phyloP scores from a whole-genome alignment of 169 alveolate genomes.

The Babesia sp. region DNA sequence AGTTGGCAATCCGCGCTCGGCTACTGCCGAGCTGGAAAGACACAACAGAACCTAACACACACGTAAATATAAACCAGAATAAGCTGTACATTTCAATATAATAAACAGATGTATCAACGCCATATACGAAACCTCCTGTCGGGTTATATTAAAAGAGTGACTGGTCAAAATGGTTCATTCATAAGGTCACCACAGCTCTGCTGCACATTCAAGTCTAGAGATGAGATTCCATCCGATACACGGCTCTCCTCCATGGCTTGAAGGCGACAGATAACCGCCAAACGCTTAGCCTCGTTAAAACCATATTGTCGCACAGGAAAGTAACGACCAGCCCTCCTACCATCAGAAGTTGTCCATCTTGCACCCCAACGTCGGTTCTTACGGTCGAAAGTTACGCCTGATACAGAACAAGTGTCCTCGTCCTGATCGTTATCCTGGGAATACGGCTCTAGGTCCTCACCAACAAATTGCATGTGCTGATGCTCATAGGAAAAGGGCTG shows the following conservation, averaged over 20 bases:
- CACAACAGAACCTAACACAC: neutral
- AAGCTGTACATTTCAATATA: constrained; percentile 16
- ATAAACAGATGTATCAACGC: neutral
- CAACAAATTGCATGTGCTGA: constrained; percentile 26
- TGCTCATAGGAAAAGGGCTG: constrained; percentile 18
- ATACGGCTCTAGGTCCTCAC: constrained; percentile 21
- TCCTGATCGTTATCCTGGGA: constrained; percentile 47
- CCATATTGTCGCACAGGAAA: constrained; percentile 77
- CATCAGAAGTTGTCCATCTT: constrained; percentile 74
- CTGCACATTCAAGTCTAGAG: constrained; percentile 40
- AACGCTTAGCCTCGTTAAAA: constrained; percentile 71
- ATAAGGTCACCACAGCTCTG: constrained; percentile 49
- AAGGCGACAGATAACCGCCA: constrained; percentile 67
- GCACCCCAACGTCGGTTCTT: constrained; percentile 78
- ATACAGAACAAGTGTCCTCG: constrained; percentile 61
- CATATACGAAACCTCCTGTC: neutral
- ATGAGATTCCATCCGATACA: constrained; percentile 9
- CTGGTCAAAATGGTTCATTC: constrained; percentile 15
- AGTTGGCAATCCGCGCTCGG: constrained; percentile 13
- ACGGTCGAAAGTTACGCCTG: constrained; percentile 76
- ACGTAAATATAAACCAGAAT: neutral
- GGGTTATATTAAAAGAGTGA: constrained; percentile 6
- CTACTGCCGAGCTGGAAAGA: constrained; percentile 16
- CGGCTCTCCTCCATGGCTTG: constrained; percentile 47
- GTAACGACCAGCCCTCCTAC: constrained; percentile 70